These are phyloP conservation scores for Parmelia sp. DNA, from an alignment of 495 filamentous ascomycete genomes.

Conservation along the genomic window DNA sequence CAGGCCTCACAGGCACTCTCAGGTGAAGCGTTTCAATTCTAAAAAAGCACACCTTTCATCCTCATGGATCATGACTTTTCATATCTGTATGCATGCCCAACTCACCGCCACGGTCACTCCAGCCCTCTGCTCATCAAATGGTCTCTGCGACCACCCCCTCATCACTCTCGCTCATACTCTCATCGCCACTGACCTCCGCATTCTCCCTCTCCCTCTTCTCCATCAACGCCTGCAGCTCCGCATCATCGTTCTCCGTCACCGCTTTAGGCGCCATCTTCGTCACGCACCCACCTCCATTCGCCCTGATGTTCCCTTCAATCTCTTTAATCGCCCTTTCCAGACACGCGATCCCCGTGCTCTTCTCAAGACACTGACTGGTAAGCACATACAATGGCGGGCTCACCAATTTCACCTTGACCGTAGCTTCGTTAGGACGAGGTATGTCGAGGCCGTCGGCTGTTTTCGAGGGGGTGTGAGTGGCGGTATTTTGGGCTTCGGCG, in stretches of 20 bases:
- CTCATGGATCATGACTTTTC: background rate
- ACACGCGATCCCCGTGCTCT: conserved; percentile 71
- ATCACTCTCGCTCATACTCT: conserved; percentile 87
- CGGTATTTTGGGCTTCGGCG: conserved; percentile 66
- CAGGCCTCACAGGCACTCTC: too few relatives aligned
- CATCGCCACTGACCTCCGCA: conserved; percentile 91
- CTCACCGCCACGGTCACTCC: background rate
- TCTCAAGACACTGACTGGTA: conserved; percentile 90
- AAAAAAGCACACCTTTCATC: too few relatives aligned
- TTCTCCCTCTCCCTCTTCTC: conserved; percentile 99
- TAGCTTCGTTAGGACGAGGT: conserved; percentile 50
- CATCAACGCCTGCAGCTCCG: conserved; percentile 93
- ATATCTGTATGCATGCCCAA: background rate
- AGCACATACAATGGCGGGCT: conserved; percentile 91
- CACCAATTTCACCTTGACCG: conserved; percentile 95
- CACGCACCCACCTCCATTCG: conserved; percentile 66
- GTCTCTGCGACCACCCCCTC: conserved; percentile 47
- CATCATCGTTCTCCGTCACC: conserved; percentile 96
- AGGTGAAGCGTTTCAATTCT: too few relatives aligned
- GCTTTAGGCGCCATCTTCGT: conserved; percentile 98
- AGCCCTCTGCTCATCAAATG: conserved; percentile 18
- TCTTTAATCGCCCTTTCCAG: conserved; percentile 83
- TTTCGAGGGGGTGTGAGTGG: conserved; percentile 35
- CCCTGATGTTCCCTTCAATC: conserved; percentile 69
- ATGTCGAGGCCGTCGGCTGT: background rate